A percentile compares a stretch with the other conserved stretches of the same genome.
Evolutionary conservation across 768 basidiomycete species (phyloP).

Genomic region (Solioccasus polychromus): DNA sequence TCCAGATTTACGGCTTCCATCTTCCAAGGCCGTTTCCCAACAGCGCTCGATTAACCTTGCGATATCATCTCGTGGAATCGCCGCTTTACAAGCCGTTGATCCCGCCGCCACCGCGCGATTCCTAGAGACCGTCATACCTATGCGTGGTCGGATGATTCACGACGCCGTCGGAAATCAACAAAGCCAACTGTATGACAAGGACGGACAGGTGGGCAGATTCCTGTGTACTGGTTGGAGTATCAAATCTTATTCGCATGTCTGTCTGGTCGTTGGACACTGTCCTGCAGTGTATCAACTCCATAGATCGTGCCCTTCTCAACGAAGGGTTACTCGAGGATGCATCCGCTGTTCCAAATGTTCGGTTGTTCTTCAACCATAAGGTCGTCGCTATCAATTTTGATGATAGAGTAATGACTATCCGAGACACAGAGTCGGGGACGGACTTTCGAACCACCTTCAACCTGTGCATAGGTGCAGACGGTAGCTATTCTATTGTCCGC

Average conservation of each 20-base stretch:
- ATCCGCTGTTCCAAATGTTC: conserved; percentile 58
- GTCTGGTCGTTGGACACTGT: conserved; percentile 22
- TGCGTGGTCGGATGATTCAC: conserved; percentile 97
- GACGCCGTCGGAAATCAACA: conserved; percentile 64
- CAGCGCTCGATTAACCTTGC: conserved; percentile 96
- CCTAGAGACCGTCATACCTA: conserved; percentile 80
- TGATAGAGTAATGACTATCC: conserved; percentile 50
- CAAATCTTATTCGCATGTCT: conserved; percentile 20
- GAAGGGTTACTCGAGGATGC: conserved; percentile 79
- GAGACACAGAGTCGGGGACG: conserved; percentile 41
- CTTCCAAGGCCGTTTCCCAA: conserved; percentile 59
- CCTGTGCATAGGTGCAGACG: conserved; percentile 90
- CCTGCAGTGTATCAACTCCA: conserved; percentile 86
- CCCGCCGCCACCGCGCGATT: conserved; percentile 65
- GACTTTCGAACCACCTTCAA: conserved; percentile 58
- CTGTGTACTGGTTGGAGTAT: conserved; percentile 9
- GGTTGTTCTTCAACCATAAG: conserved; percentile 78
- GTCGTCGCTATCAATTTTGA: conserved; percentile 76
- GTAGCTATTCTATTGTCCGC: conserved; percentile 88
- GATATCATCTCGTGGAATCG: conserved; percentile 90
- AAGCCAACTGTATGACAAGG: conserved; percentile 84
- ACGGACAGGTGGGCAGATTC: conserved; percentile 70
- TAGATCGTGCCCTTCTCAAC: conserved; percentile 86
- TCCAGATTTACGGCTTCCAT: conserved; percentile 71
- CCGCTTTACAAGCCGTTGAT: conserved; percentile 82